Base-by-base conservation (phyloP, 2,329 filamentous ascomycete genomes). In the Sclerotinia glacialis region DNA sequence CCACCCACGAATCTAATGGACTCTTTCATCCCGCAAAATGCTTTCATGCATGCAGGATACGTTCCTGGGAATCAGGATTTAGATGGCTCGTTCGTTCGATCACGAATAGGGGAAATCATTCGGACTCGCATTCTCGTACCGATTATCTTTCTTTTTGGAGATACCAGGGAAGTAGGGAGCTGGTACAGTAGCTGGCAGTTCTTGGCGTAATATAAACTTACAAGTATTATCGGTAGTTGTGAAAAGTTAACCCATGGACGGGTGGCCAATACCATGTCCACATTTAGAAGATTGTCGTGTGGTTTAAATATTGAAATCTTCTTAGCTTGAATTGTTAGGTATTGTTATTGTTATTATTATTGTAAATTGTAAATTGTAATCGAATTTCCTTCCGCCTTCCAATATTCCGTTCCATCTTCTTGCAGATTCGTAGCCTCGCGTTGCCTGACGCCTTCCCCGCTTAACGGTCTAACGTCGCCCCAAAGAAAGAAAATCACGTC, bases 151-250 rank as follows among this genome's bases (percentile, higher is more conserved):
- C 18, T 18, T 58, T 58, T n/a, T 31, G 16, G 14, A 28, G 12
- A 11, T 34, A 18, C 23, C 21, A 6, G 28, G n/a, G n/a, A n/a
- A n/a, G n/a, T n/a, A n/a, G n/a, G n/a, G n/a, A n/a, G n/a, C n/a
- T n/a, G n/a, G n/a, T n/a, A n/a, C n/a, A n/a, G 21, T 44, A 31
- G 40, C 26, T 31, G 34, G 23, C 8, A 47, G 56, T 34, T 47
- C 56, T 59, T 47, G 56, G 28, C 56, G 18, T 23, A 18, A 59
- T 59, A 46, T 59, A 59, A 11, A 23, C 26, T 49, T 49, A n/a
- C 12, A 37, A 23, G 34, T 37, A 37, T 5, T 21, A 2, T 37
- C n/a, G 21, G 6, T n/a, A 18, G 28, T 55, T 55, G n/a, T 40
- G 1, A 40, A 40, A 14, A n/a, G n/a, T n/a, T n/a, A n/a, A 40